A percentile compares a stretch with the other conserved stretches of the same genome.
Conservation (phyloP, 768 basidiomycete species). For the Heimioporus sp. region DNA sequence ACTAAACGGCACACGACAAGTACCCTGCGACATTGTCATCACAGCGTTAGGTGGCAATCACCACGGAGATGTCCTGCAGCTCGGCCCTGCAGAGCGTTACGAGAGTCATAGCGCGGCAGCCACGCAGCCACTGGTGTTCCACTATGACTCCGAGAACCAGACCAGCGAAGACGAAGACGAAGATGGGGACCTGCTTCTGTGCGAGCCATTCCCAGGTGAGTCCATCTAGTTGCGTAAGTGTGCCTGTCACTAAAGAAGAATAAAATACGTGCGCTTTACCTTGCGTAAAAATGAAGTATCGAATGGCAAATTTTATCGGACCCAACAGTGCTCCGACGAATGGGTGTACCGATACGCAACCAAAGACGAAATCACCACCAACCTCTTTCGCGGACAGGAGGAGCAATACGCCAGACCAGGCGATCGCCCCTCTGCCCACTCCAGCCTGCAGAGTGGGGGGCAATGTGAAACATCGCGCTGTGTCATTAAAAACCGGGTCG, state of each 20-base stretch:
- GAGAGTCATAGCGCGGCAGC: neutral
- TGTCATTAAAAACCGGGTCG: conserved; percentile 7
- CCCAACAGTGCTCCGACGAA: conserved; percentile 5
- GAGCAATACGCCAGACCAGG: conserved; percentile 5
- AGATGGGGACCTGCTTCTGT: conserved; percentile 5
- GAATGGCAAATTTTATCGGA: conserved; percentile 19
- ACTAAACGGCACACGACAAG: neutral
- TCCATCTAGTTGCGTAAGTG: neutral
- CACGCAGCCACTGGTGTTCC: neutral
- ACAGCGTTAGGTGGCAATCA: neutral
- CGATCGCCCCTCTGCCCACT: neutral
- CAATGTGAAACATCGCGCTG: conserved; percentile 3
- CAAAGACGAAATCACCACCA: conserved; percentile 27
- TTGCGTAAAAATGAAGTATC: conserved; percentile 9
- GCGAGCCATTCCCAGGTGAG: conserved; percentile 28
- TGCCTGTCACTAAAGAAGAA: conserved; percentile 3
- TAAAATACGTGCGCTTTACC: neutral
- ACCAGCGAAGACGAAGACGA: conserved; percentile 19
- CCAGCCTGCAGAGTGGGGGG: neutral
- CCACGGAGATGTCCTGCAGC: conserved; percentile 1
- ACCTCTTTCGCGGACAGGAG: conserved; percentile 21
- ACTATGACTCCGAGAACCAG: conserved; percentile 1
- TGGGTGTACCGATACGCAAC: conserved; percentile 34
- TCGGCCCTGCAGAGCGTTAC: neutral
- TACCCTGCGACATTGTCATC: neutral